These are phyloP conservation scores for Pestalotiopsis sp. DNA, from an alignment of 2,329 filamentous ascomycete genomes.

Conservation along the genomic window DNA sequence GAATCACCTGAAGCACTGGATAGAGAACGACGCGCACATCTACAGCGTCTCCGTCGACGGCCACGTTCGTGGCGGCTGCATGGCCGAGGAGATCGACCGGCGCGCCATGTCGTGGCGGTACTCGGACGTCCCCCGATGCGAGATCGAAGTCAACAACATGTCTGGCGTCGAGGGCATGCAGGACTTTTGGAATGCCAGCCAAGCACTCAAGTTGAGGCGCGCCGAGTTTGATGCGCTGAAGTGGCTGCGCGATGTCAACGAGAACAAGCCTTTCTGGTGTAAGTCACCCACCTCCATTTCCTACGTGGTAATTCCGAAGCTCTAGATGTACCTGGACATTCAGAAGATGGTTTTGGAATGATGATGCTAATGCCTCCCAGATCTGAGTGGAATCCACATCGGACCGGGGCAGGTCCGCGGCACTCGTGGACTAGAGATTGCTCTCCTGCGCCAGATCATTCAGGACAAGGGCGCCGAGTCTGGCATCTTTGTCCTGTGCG, in stretches of 20 bases:
- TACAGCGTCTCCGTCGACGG: not conserved
- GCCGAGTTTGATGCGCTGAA: not conserved
- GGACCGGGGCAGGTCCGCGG: not conserved
- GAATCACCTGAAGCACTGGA: not conserved
- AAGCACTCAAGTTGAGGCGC: not conserved
- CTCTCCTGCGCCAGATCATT: not conserved
- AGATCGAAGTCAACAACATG: not conserved
- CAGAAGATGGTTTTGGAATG: no score
- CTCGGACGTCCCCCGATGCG: not conserved
- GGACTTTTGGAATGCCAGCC: not conserved
- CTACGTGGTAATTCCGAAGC: not conserved
- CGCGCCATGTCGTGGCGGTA: not conserved
- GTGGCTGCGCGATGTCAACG: not conserved
- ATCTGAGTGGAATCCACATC: not conserved
- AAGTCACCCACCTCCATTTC: not conserved
- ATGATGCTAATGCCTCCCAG: not conserved
- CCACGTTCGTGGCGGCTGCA: not conserved
- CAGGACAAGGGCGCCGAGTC: not conserved
- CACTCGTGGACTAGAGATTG: not conserved
- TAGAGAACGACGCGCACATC: not conserved
- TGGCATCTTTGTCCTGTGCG: not conserved
- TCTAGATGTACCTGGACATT: not conserved
- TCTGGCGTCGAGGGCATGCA: not conserved
- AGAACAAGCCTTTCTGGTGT: not conserved
- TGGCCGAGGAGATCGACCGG: not conserved